phyloP scores from a whole-genome alignment of 768 basidiomycete genomes.

The Lactarius pseudohatsudake region DNA sequence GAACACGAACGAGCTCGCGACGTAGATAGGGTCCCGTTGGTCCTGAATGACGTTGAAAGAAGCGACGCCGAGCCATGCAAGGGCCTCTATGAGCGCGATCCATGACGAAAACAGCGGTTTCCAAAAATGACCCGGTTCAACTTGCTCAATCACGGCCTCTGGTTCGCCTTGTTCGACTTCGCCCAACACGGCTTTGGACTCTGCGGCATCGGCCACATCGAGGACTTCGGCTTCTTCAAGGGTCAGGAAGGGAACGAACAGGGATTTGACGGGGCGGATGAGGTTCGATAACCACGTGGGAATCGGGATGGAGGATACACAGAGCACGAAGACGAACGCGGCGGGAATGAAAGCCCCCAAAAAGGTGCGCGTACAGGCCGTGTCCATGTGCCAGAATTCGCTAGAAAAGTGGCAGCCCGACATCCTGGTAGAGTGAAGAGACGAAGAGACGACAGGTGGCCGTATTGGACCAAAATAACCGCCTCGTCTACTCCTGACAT shows the following conservation, averaged over 20 bases:
- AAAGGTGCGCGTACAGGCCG: constrained; percentile 48
- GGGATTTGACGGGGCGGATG: constrained; percentile 28
- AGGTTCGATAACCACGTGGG: constrained; percentile 31
- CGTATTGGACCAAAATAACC: not conserved
- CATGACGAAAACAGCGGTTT: constrained; percentile 56
- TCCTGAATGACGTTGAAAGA: constrained; percentile 50
- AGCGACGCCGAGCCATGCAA: constrained; percentile 61
- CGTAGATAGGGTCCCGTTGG: constrained; percentile 36
- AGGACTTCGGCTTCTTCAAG: constrained; percentile 35
- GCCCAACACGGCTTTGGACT: constrained; percentile 1
- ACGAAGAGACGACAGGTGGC: not conserved
- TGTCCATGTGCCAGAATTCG: constrained; percentile 39
- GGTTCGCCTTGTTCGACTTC: constrained; percentile 7
- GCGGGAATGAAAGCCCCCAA: constrained; percentile 54
- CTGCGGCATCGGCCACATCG: constrained; percentile 7
- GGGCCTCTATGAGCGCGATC: constrained; percentile 54
- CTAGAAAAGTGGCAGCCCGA: constrained; percentile 14
- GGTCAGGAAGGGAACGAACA: constrained; percentile 46
- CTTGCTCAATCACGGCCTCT: constrained; percentile 27
- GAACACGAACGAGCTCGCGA: constrained; percentile 46
- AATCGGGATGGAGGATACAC: constrained; percentile 34
- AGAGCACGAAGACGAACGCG: constrained; percentile 46
- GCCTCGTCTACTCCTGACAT: not conserved
- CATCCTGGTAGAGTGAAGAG: constrained; percentile 14
- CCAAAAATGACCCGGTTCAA: constrained; percentile 48